Evolutionary conservation across 306 rosid species (phyloP).

Genomic region (Inga oerstediana): DNA sequence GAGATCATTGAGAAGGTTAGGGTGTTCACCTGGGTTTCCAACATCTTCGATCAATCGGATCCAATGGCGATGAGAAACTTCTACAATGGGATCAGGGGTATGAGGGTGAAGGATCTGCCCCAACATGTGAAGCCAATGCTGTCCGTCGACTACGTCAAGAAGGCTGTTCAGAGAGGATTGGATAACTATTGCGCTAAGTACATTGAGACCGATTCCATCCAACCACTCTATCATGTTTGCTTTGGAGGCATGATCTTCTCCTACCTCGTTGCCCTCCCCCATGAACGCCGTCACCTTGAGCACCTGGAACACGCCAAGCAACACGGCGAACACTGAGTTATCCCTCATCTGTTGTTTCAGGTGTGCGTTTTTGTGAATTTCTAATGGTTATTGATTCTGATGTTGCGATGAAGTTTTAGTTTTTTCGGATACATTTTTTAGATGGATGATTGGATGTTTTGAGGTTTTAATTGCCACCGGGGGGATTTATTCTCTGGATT

Average conservation of each 20-base stretch:
- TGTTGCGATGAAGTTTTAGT: not conserved
- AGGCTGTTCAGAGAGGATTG: slow-evolving; percentile 43
- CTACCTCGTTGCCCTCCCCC: slow-evolving; percentile 64
- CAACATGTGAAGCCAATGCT: slow-evolving; percentile 55
- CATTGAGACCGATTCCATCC: slow-evolving; percentile 56
- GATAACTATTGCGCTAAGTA: slow-evolving; percentile 67
- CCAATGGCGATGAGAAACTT: slow-evolving; percentile 62
- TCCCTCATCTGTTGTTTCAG: not conserved
- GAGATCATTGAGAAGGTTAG: slow-evolving; percentile 16
- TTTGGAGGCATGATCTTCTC: slow-evolving; percentile 69
- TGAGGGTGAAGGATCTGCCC: slow-evolving; percentile 61
- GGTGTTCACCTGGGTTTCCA: slow-evolving; percentile 1
- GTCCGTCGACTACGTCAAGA: slow-evolving; percentile 48
- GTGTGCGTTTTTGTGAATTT: slow-evolving; percentile 13
- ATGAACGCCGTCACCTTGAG: slow-evolving; percentile 72
- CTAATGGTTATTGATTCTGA: not conserved
- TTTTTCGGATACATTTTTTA: not conserved
- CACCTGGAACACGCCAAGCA: slow-evolving; percentile 65
- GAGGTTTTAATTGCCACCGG: not conserved
- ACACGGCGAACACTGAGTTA: slow-evolving; percentile 46
- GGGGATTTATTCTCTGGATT: not conserved
- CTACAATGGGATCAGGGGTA: slow-evolving; percentile 59
- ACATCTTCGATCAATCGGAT: not conserved
- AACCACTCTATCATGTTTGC: slow-evolving; percentile 58
- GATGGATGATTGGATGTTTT: not conserved